Evolutionary conservation across 1,284 basidiomycete species (phyloP).

Genomic region (Malassezia yamatoensis): DNA sequence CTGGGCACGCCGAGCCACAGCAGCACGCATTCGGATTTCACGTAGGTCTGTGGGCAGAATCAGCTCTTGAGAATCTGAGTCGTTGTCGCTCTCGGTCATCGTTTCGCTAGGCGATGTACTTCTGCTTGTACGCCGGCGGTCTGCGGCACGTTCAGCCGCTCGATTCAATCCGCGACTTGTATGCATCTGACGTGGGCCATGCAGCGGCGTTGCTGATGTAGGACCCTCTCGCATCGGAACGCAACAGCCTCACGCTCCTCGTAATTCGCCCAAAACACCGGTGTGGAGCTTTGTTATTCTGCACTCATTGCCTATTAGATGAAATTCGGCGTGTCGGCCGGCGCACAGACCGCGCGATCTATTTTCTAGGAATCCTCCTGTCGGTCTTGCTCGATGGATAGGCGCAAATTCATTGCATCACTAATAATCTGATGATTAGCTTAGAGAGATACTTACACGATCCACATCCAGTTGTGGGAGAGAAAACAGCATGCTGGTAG

Average conservation of each 20-base stretch:
- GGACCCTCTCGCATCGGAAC: neutral
- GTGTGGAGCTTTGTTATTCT: neutral
- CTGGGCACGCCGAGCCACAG: neutral
- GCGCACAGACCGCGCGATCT: neutral
- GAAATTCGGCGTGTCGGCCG: neutral
- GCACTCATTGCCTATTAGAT: neutral
- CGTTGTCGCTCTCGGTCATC: neutral
- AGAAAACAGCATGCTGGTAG: conserved; percentile 44
- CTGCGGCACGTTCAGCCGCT: neutral
- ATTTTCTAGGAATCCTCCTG: neutral
- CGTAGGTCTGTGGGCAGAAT: conserved; percentile 8
- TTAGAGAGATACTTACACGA: conserved; percentile 19
- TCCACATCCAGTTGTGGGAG: conserved; percentile 45
- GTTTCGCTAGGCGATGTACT: neutral
- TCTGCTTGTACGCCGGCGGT: neutral
- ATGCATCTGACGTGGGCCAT: neutral
- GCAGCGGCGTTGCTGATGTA: neutral
- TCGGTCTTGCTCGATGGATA: conserved; percentile 30
- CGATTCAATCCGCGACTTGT: neutral
- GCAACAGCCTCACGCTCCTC: too few species aligned
- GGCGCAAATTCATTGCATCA: conserved; percentile 44
- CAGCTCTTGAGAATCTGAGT: neutral
- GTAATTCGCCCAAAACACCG: neutral
- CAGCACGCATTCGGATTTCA: conserved; percentile 2
- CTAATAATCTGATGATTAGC: conserved; percentile 31